Evolutionary conservation across 2,329 filamentous ascomycete species (phyloP), one percentile per base, ranked within the genome.

Genomic region (Calonectria hawksworthii): DNA sequence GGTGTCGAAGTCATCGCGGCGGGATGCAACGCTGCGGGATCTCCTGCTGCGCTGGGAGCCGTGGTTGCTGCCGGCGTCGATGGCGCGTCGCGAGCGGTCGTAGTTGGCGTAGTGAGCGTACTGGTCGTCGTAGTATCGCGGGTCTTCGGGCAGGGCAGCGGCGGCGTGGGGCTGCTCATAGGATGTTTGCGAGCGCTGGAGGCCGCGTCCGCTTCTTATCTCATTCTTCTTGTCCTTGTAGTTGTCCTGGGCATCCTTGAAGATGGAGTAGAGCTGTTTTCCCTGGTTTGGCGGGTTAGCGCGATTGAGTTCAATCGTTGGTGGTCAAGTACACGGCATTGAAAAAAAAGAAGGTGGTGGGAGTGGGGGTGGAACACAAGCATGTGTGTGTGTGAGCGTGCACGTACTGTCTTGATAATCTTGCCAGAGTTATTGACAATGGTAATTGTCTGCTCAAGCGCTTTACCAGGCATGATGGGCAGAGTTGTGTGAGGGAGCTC

Each of bases 341-440:
- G 41, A 11, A 47, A 47, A n/a, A 47, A 10, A n/a, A n/a, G n/a
- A 21, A 47, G 41, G 41, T 47, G 41, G 41, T 47, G 21, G 18
- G 21, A n/a, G 23, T 32, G 23, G 67, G 68, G 26, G 26, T 44
- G 44, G 47, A 38, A 38, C 50, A 36, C 13, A 54, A 28, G 28
- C n/a, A 30, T 30, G 52, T 36, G 16, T 9, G 14, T 28, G 26
- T 28, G 26, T 54, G n/a, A 26, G 38, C 59, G 44, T 68, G 14
- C 11, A 89, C 93, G 84, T 89, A 96, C 95, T 74, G 94, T 97
- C 89, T 93, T 96, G 80, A 98, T 95, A 66, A 98, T 93, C 87
- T 98, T 98, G 81, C 95, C 95, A 73, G 95, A 97, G 82, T 90
- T 96, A 88, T 98, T 97, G 86, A 98, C 94, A 82, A 98, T 94